Base-by-base conservation (phyloP, 176 grass and related monocot genomes). In the Avena atlantica region DNA sequence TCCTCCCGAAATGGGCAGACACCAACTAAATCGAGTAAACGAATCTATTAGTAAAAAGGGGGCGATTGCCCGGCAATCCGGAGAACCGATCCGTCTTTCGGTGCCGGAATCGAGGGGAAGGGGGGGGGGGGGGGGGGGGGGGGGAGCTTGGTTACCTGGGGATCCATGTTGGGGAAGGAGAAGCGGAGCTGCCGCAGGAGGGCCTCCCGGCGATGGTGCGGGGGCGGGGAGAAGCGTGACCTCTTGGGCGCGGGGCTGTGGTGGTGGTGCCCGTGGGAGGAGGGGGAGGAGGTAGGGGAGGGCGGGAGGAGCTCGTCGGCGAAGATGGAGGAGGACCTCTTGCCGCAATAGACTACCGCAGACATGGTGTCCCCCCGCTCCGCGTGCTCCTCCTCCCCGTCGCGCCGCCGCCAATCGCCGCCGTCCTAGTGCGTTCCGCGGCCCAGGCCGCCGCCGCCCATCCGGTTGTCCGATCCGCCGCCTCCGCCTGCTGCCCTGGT, bases 301-400 rank as follows among this genome's bases (percentile, higher is more conserved):
- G 93, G 89, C 79, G 91, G 91, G 45, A 87, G 91, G 89, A 90
- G 90, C 17, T 98, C 95, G 90, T 98, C 95, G 74, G 90, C 91
- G 83, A 98, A 97, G 95, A 94, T 87, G 81, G 95, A 94, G 85
- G 95, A 92, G 87, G 95, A 95, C 93, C 95, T 98, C 95, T 98
- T 98, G 78, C 95, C 95, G 84, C 95, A 98, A 66, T 34, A 66
- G 76, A 97, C 95, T 98, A 98, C 80, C 93, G 95, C 93, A 95
- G 91, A 95, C 95, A 98, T 98, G 95, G 81, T 93, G 93, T 40
- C 5, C 37, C 81, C 19, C 0, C 3, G 36, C 82, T 40, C 37
- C 79, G 82, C 70, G 50, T 76, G 70, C 37, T 40, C 37, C 37
- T 62, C 84, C 92, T 70, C 36, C 67, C 37, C 48, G 61, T 78